Evolutionary conservation across 352 stramenopile species (phyloP).

Genomic region (Globisporangium cederbergense): DNA sequence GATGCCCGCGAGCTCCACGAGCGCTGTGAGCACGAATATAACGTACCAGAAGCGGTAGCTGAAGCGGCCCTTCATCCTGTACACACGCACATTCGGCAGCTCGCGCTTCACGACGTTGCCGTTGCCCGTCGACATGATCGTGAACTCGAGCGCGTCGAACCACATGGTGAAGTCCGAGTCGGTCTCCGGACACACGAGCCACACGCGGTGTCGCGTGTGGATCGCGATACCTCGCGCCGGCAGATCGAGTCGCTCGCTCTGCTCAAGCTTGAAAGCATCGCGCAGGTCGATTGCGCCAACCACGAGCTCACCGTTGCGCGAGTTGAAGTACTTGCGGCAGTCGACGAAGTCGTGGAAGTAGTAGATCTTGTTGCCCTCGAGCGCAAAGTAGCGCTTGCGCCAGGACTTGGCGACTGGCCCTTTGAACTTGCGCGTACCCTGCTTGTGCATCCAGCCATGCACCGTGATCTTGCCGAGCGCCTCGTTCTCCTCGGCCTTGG

Average conservation of each 20-base stretch:
- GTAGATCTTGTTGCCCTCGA: slow-evolving; percentile 83
- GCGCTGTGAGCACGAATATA: slow-evolving; percentile 61
- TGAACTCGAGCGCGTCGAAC: slow-evolving; percentile 77
- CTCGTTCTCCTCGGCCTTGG: slow-evolving; percentile 45
- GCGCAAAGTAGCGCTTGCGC: slow-evolving; percentile 80
- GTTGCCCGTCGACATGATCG: slow-evolving; percentile 63
- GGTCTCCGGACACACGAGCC: slow-evolving; percentile 78
- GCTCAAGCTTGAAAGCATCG: slow-evolving; percentile 76
- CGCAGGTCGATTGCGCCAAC: slow-evolving; percentile 73
- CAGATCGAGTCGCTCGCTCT: slow-evolving; percentile 71
- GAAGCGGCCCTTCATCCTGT: slow-evolving; percentile 70
- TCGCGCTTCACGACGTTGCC: slow-evolving; percentile 79
- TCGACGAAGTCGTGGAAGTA: slow-evolving; percentile 86
- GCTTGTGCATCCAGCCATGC: slow-evolving; percentile 86
- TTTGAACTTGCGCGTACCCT: slow-evolving; percentile 79
- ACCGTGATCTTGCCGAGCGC: slow-evolving; percentile 64
- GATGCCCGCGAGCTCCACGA: slow-evolving; percentile 51
- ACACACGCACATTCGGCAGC: slow-evolving; percentile 72
- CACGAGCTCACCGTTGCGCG: slow-evolving; percentile 67
- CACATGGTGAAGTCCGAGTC: slow-evolving; percentile 79
- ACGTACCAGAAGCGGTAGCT: slow-evolving; percentile 75
- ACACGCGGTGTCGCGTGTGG: slow-evolving; percentile 70
- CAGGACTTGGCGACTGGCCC: slow-evolving; percentile 76
- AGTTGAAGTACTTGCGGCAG: slow-evolving; percentile 85
- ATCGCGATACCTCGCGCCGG: slow-evolving; percentile 65